phyloP scores from a whole-genome alignment of 2,329 filamentous ascomycete species.

The Domatiomyces globalis region DNA sequence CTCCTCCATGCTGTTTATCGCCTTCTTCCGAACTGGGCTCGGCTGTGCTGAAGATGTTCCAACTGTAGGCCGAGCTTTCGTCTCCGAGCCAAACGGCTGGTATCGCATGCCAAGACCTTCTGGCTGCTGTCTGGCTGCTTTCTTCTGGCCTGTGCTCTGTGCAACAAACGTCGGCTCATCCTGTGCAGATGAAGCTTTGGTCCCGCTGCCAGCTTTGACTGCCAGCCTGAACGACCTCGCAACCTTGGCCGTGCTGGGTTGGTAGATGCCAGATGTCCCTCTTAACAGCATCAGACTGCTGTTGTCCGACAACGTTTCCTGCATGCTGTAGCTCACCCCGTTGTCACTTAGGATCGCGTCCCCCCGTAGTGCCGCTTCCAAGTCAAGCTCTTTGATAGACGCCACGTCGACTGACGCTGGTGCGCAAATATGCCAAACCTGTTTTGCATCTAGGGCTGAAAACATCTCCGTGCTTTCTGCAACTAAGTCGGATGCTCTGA shows the following conservation, averaged over 20 bases:
- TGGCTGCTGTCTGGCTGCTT: constrained; percentile 28
- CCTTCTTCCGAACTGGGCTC: not conserved
- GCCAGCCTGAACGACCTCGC: constrained; percentile 16
- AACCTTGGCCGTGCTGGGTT: constrained; percentile 8
- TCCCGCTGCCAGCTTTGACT: not conserved
- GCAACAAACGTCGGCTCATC: constrained; percentile 1
- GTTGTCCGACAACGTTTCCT: constrained; percentile 1
- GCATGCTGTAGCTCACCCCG: constrained; percentile 23
- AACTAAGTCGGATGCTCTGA: constrained; percentile 8
- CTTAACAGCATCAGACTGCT: constrained; percentile 25
- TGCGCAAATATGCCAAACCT: constrained; percentile 36
- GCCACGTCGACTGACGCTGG: constrained; percentile 31
- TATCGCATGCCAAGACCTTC: constrained; percentile 32
- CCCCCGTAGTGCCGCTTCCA: constrained; percentile 28
- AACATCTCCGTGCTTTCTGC: constrained; percentile 6
- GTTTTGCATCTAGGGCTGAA: constrained; percentile 26
- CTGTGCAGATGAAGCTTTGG: not conserved
- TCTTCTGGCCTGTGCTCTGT: constrained; percentile 18
- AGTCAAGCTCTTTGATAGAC: constrained; percentile 31
- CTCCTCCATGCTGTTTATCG: not conserved
- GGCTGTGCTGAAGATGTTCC: not conserved
- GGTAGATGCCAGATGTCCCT: constrained; percentile 16
- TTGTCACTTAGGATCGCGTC: constrained; percentile 29
- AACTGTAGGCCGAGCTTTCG: not conserved
- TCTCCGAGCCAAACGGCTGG: constrained; percentile 25